Percentiles rank a stretch among this genome's conserved stretches.
Evolutionary conservation across 1,284 basidiomycete species (phyloP).

Genomic region (Puccinia hordei): DNA sequence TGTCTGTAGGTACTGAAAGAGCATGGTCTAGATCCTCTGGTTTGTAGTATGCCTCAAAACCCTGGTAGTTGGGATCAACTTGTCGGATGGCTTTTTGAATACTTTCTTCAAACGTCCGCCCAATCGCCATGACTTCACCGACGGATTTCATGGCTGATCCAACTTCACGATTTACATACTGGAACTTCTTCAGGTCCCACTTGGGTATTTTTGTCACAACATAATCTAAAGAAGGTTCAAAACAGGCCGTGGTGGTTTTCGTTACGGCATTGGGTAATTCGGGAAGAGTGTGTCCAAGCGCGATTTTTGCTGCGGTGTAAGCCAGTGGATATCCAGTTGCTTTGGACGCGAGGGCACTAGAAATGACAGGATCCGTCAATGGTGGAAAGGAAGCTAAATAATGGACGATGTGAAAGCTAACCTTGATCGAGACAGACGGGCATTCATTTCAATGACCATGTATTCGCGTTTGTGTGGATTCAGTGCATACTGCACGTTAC

Average conservation of each 20-base stretch:
- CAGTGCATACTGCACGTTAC: constrained; percentile 96
- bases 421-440: constrained; percentile 57
- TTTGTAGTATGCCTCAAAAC: constrained; percentile 70
- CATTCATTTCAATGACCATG: constrained; percentile 75
- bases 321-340: constrained; percentile 98
- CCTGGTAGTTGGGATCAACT: constrained; percentile 80
- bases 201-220: constrained; percentile 99
- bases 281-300: constrained; percentile 95
- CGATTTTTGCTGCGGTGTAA: constrained; percentile 98
- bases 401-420: constrained; percentile 1
- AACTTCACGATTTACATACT: constrained; percentile 87
- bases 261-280: constrained; percentile 98
- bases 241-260: constrained; percentile 98
- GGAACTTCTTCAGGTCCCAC: constrained; percentile 99
- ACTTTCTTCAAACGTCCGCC: constrained; percentile 97
- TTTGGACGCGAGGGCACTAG: constrained; percentile 90
- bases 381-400: constrained; percentile 4
- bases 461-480: constrained; percentile 91
- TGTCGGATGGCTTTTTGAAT: constrained; percentile 98
- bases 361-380: constrained; percentile 51
- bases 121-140: constrained; percentile 99
- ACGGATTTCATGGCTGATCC: constrained; percentile 99
- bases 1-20: constrained; percentile 75
- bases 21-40: constrained; percentile 81
- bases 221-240: constrained; percentile 99